Percentiles rank a stretch among this genome's conserved stretches.
These are phyloP conservation scores for Euryodendron excelsum DNA, from an alignment of 148 eudicot species.

Conservation along the genomic window DNA sequence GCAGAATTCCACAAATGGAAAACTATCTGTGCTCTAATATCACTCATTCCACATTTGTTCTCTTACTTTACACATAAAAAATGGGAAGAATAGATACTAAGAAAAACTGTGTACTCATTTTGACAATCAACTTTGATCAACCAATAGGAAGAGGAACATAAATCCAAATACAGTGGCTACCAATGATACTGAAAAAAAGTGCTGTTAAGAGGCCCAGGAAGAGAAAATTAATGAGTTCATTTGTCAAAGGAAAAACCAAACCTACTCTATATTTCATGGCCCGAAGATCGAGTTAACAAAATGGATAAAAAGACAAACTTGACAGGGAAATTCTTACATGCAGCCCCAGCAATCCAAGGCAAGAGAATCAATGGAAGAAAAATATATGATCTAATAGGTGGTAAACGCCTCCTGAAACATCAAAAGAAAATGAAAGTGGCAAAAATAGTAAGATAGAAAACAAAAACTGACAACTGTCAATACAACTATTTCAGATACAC, in stretches of 20 bases:
- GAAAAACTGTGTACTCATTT: neutral
- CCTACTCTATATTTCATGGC: neutral
- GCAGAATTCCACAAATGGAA: neutral
- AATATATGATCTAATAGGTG: conserved; percentile 65
- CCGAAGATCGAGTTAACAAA: neutral
- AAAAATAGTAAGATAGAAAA: neutral
- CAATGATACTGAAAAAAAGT: neutral
- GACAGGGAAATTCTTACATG: conserved; percentile 46
- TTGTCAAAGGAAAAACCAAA: neutral
- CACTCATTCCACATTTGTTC: neutral
- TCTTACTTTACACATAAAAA: neutral
- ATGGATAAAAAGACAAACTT: neutral
- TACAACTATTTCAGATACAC: conserved; percentile 1
- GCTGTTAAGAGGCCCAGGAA: neutral
- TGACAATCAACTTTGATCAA: neutral
- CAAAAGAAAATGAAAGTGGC: neutral
- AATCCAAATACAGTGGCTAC: neutral
- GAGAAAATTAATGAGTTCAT: neutral
- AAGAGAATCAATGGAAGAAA: conserved; percentile 64
- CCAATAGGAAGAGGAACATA: neutral
- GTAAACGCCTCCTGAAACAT: conserved; percentile 75
- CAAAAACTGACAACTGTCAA: neutral
- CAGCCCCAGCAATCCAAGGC: conserved; percentile 78
- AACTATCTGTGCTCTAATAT: neutral
- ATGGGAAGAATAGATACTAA: neutral